Base-by-base conservation (phyloP, 2,329 filamentous ascomycete species). In the Allantophomopsis cytisporea region DNA sequence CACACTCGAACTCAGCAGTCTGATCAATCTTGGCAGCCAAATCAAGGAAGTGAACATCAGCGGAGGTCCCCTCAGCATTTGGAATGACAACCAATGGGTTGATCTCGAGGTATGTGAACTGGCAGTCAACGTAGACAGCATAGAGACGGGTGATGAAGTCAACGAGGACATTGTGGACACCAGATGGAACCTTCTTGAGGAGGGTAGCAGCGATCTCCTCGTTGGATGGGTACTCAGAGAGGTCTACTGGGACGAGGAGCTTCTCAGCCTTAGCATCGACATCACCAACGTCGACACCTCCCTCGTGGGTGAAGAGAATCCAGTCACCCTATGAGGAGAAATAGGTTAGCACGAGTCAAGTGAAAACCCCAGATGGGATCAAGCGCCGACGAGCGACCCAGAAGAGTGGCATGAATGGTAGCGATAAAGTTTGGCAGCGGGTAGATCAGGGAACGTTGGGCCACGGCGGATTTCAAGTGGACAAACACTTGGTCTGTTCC, bases 71-170 rank as follows among this genome's bases (percentile, higher is more conserved):
- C 54, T 88, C 80, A 50, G 76, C 81, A 64, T 96, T 96, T 63
- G 91, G 91, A 56, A 98, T 89, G 60, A 95, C 91, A 46, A 98
- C 91, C 49, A 98, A 72, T 53, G 91, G 91, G 79, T 98, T 98
- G 74, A 98, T 98, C 69, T 98, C 91, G 54, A 98, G 86, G 72
- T 98, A 98, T 58, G 91, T 96, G 77, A 98, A 98, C 68, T 98
- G 91, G 78, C 85, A 94, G 73, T 98, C 91, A 49, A 96, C 91
- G 59, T 96, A 98, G 68, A 98, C 91, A 54, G 89, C 91, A 62
- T 98, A 98, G 51, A 98, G 75, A 55, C 91, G 81, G 57, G 86
- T 86, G 70, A 98, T 98, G 76, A 98, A 98, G 75, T 98, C 91
- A 47, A 98, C 84, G 44, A 98, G 78, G 58, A 98, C 91, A 59